phyloP scores from a whole-genome alignment of 108 stramenopile species.

The Fragilariopsis cylindrus region DNA sequence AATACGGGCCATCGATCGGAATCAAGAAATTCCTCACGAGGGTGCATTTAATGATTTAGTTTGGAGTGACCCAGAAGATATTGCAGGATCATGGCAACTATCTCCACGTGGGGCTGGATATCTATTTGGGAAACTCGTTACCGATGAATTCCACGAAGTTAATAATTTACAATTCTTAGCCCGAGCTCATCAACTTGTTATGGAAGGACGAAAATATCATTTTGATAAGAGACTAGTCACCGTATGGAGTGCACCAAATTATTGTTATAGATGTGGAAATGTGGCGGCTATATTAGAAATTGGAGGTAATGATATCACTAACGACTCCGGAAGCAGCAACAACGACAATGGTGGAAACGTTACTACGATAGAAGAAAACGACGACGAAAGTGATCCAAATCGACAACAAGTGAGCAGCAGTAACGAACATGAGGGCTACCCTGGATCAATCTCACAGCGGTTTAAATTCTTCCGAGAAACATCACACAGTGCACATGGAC shows the following conservation, averaged over 20 bases:
- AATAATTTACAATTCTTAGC: constrained; percentile 90
- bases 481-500: constrained; percentile 76
- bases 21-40: constrained; percentile 99
- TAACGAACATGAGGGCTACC: constrained; percentile 40
- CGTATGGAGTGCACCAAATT: constrained; percentile 96
- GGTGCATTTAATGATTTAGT: constrained; percentile 99
- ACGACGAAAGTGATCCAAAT: not conserved
- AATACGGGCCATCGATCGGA: constrained; percentile 90
- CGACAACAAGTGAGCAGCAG: constrained; percentile 7
- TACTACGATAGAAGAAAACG: constrained; percentile 9
- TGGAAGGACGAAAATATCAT: constrained; percentile 93
- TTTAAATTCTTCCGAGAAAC: constrained; percentile 89
- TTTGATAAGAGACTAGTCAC: constrained; percentile 85
- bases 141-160: constrained; percentile 91
- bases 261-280: constrained; percentile 98
- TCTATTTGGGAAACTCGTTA: constrained; percentile 89
- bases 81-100: constrained; percentile 63
- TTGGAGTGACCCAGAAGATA: constrained; percentile 99
- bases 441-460: constrained; percentile 65
- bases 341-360: constrained; percentile 9
- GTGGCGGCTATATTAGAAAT: constrained; percentile 91
- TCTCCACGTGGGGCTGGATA: constrained; percentile 92
- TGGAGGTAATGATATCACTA: constrained; percentile 41
- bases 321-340: constrained; percentile 5
- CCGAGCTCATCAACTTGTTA: constrained; percentile 96